Evolutionary conservation across 148 eudicot species (phyloP).

Genomic region (Tetragonia tetragonoides): DNA sequence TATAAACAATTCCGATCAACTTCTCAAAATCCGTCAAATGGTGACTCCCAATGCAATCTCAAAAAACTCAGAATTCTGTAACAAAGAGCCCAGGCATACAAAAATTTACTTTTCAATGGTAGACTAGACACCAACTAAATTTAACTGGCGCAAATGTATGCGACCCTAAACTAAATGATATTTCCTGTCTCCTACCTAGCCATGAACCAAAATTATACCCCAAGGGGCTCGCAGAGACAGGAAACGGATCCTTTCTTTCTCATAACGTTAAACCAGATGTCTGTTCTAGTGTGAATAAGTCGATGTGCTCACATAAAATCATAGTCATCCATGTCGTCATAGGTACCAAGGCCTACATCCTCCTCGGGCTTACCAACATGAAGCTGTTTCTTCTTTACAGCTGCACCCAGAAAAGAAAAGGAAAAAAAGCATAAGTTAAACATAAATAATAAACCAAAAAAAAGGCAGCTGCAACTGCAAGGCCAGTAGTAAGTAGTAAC

Average conservation of each 20-base stretch:
- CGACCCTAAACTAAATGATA: neutral
- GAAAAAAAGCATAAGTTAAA: neutral
- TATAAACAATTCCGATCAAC: slow-evolving; percentile 2
- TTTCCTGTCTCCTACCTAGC: neutral
- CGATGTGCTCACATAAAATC: slow-evolving; percentile 74
- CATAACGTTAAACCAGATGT: neutral
- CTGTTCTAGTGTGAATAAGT: neutral
- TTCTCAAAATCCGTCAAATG: neutral
- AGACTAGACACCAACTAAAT: slow-evolving; percentile 3
- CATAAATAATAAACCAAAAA: neutral
- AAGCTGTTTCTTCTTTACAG: slow-evolving; percentile 79
- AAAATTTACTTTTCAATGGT: slow-evolving; percentile 2
- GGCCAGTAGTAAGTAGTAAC: neutral
- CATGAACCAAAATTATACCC: neutral
- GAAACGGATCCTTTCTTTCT: neutral
- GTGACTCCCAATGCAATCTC: neutral
- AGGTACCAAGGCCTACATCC: slow-evolving; percentile 50
- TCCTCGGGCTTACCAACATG: slow-evolving; percentile 79
- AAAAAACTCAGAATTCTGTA: slow-evolving; percentile 8
- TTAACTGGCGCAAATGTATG: neutral
- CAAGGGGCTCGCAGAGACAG: slow-evolving; percentile 1
- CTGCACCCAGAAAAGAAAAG: slow-evolving; percentile 31
- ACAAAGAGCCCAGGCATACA: slow-evolving; percentile 8
- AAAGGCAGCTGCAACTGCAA: neutral
- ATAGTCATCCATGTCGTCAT: slow-evolving; percentile 66